These are phyloP conservation scores for Fusarium floridanum DNA, from an alignment of 2,329 filamentous ascomycete species.

Conservation along the genomic window DNA sequence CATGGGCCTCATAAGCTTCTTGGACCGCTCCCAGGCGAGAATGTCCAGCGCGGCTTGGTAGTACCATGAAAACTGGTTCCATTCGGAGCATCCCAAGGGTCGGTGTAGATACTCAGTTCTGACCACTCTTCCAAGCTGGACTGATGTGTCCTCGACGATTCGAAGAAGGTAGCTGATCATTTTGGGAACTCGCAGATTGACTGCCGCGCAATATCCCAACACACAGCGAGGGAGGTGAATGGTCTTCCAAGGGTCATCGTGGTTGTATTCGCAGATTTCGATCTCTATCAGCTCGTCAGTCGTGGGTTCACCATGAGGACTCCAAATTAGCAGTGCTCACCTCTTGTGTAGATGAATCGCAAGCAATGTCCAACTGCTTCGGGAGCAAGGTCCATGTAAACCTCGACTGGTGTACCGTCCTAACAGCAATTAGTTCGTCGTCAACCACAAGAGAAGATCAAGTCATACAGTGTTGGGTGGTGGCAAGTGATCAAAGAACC, in stretches of 20 bases:
- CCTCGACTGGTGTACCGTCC: slow-evolving; percentile 46
- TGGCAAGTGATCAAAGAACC: slow-evolving; percentile 52
- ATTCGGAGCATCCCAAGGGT: slow-evolving; percentile 35
- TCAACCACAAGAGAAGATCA: not conserved
- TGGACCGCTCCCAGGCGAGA: slow-evolving; percentile 40
- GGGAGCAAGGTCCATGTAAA: slow-evolving; percentile 43
- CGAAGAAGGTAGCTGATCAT: slow-evolving; percentile 47
- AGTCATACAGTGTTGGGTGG: slow-evolving; percentile 45
- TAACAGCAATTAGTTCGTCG: slow-evolving; percentile 29
- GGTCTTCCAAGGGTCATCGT: slow-evolving; percentile 42
- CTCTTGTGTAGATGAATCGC: slow-evolving; percentile 52
- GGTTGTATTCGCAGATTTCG: slow-evolving; percentile 48
- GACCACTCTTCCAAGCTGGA: slow-evolving; percentile 40
- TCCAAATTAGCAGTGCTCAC: slow-evolving; percentile 40
- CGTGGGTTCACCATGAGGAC: not conserved
- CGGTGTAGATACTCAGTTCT: slow-evolving; percentile 23
- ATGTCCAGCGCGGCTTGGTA: slow-evolving; percentile 49
- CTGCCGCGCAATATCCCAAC: slow-evolving; percentile 50
- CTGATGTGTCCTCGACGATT: slow-evolving; percentile 45
- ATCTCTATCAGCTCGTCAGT: slow-evolving; percentile 39
- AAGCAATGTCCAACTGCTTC: slow-evolving; percentile 49
- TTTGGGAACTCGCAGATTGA: slow-evolving; percentile 45
- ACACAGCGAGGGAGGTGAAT: slow-evolving; percentile 50
- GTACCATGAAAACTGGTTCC: slow-evolving; percentile 42
- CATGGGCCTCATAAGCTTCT: slow-evolving; percentile 49